Percentiles rank a stretch among this genome's conserved stretches.
Conservation (phyloP, 73 alveolate species). For the Halteria grandinella region DNA sequence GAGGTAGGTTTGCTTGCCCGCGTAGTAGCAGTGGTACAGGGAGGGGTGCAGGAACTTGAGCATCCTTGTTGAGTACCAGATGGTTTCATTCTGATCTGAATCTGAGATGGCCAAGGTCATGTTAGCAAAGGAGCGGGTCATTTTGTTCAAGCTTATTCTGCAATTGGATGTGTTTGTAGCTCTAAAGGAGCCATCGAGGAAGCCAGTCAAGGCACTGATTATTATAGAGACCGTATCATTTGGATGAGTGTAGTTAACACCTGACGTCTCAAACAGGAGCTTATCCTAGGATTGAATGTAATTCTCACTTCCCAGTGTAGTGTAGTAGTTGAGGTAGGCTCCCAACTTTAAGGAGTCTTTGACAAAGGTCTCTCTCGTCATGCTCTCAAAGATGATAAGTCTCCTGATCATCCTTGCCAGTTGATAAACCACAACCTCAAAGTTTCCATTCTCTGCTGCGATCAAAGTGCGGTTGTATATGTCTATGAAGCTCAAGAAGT, state of each 20-base stretch:
- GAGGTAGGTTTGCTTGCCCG: not conserved
- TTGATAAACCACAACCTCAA: not conserved
- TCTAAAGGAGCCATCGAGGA: slow-evolving; percentile 22
- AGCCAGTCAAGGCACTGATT: not conserved
- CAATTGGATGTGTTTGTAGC: slow-evolving; percentile 8
- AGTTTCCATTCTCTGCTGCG: slow-evolving; percentile 35
- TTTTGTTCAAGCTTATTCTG: not conserved
- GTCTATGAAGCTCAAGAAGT: slow-evolving; percentile 36
- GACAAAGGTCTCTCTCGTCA: no score
- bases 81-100: not conserved
- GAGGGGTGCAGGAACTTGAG: slow-evolving; percentile 27
- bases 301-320: no score
- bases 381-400: slow-evolving; percentile 1
- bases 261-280: no score
- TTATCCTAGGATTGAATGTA: no score
- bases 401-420: slow-evolving; percentile 42
- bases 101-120: not conserved
- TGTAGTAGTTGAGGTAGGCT: no score
- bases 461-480: not conserved
- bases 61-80: slow-evolving; percentile 1
- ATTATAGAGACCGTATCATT: not conserved
- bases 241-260: no score
- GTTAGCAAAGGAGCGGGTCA: not conserved
- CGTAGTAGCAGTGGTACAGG: slow-evolving; percentile 26
- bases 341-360: no score